phyloP scores from a whole-genome alignment of 495 filamentous ascomycete genomes.

The Entonaema liquescens region DNA sequence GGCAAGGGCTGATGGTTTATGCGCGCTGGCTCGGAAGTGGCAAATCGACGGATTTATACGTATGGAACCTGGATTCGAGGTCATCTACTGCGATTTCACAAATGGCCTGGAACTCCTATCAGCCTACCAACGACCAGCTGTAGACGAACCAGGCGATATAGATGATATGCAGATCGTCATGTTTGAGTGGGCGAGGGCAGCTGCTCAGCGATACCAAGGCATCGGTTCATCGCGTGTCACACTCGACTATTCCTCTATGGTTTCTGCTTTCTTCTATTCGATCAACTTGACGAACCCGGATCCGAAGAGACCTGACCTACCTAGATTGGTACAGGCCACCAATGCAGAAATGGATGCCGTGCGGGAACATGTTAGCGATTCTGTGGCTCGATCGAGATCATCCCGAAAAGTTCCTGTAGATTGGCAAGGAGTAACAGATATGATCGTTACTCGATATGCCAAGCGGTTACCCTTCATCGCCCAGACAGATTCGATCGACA shows the following conservation, averaged over 20 bases:
- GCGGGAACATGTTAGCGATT: constrained; percentile 50
- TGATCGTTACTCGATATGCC: constrained; percentile 67
- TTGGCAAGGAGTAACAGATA: constrained; percentile 70
- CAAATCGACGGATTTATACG: constrained; percentile 68
- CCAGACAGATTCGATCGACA: constrained; percentile 43
- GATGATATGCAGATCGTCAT: neutral
- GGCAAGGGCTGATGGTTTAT: constrained; percentile 58
- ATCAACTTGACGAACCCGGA: constrained; percentile 63
- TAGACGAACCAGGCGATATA: constrained; percentile 6
- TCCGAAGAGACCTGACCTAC: constrained; percentile 48
- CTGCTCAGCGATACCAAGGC: constrained; percentile 65
- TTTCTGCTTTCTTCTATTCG: constrained; percentile 65
- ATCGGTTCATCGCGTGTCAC: constrained; percentile 62
- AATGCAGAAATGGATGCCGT: constrained; percentile 52
- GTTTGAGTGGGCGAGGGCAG: constrained; percentile 52
- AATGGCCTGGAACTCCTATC: constrained; percentile 40
- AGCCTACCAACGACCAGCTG: constrained; percentile 8
- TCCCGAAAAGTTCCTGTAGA: constrained; percentile 45
- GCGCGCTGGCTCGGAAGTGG: constrained; percentile 60
- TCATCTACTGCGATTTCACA: constrained; percentile 71
- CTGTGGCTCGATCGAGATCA: constrained; percentile 45
- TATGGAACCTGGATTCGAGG: constrained; percentile 75
- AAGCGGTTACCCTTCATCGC: constrained; percentile 60
- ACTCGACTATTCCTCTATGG: constrained; percentile 70
- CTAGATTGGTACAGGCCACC: constrained; percentile 55